Percentiles rank a stretch among this genome's conserved stretches.
Conservation (phyloP, 1,284 basidiomycete genomes). For the Mrakiaceae sp. region DNA sequence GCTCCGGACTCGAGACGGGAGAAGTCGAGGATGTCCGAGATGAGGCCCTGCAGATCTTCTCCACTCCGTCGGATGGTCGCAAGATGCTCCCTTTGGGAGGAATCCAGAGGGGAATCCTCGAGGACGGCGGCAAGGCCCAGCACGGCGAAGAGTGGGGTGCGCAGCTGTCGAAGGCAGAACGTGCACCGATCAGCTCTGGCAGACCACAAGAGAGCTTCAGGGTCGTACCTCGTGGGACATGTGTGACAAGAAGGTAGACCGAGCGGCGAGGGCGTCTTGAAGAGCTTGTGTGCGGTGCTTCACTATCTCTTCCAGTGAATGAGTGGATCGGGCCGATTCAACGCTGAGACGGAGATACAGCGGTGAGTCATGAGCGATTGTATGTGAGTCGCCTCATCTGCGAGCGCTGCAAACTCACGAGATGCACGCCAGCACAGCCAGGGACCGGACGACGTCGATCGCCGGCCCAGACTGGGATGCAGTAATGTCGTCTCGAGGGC, state of each 20-base stretch:
- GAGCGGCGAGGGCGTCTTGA: no score
- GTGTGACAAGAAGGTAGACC: slow-evolving; percentile 26
- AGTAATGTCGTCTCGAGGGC: no score
- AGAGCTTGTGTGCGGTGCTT: no score
- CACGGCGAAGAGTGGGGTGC: slow-evolving; percentile 35
- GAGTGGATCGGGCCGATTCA: no score
- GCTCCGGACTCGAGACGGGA: slow-evolving; percentile 36
- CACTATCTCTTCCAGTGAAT: no score
- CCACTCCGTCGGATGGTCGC: slow-evolving; percentile 36
- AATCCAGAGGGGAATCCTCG: slow-evolving; percentile 18
- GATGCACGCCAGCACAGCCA: no score
- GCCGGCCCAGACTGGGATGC: no score
- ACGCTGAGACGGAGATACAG: no score
- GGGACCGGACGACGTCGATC: no score
- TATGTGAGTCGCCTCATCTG: no score
- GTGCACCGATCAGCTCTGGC: neutral
- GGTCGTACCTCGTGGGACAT: neutral
- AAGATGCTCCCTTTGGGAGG: slow-evolving; percentile 34
- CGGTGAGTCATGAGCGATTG: no score
- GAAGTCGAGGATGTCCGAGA: slow-evolving; percentile 38
- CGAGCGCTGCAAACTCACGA: no score
- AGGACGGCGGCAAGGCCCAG: slow-evolving; percentile 34
- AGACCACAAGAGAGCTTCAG: neutral
- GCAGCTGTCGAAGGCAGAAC: slow-evolving; percentile 34
- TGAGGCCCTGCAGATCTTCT: slow-evolving; percentile 37